A percentile compares a stretch with the other conserved stretches of the same genome.
These are phyloP conservation scores for Talaromyces sp. DNA, from an alignment of 2,329 filamentous ascomycete genomes.

Conservation along the genomic window DNA sequence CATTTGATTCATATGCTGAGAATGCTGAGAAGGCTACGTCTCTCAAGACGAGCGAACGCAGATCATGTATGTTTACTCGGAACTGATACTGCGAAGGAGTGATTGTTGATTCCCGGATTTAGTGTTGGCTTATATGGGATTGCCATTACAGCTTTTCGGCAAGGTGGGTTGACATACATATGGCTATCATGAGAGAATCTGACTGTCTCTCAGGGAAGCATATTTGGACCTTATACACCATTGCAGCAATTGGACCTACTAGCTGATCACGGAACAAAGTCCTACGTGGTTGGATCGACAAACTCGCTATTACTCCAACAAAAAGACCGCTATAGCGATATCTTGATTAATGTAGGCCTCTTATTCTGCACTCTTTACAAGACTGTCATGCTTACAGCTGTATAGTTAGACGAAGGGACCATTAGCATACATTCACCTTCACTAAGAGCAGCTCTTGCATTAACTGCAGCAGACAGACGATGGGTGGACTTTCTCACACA, in stretches of 20 bases:
- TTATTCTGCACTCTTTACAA: not conserved
- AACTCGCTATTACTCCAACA: constrained; percentile 93
- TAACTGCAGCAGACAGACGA: constrained; percentile 82
- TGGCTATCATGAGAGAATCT: constrained; percentile 60
- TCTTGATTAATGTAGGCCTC: constrained; percentile 70
- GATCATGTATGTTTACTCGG: constrained; percentile 56
- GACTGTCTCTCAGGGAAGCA: constrained; percentile 63
- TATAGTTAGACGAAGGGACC: constrained; percentile 73
- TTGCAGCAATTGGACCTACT: constrained; percentile 92
- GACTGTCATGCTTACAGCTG: not conserved
- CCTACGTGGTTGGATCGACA: constrained; percentile 94
- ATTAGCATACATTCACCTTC: constrained; percentile 80
- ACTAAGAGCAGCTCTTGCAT: constrained; percentile 67
- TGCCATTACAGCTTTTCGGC: constrained; percentile 91
- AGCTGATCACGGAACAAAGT: constrained; percentile 90
- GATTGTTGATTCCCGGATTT: not conserved
- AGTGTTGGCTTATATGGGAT: constrained; percentile 88
- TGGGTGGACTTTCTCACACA: constrained; percentile 97
- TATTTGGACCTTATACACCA: constrained; percentile 95
- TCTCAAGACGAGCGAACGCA: constrained; percentile 84
- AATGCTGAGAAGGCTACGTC: constrained; percentile 73
- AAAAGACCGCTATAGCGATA: constrained; percentile 91
- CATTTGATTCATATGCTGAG: constrained; percentile 77
- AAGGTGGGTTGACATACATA: constrained; percentile 57
- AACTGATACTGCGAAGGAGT: not conserved